A percentile compares a stretch with the other conserved stretches of the same genome.
Evolutionary conservation across 257 asterid genomes (phyloP).

Genomic region (Buddleja alternifolia): DNA sequence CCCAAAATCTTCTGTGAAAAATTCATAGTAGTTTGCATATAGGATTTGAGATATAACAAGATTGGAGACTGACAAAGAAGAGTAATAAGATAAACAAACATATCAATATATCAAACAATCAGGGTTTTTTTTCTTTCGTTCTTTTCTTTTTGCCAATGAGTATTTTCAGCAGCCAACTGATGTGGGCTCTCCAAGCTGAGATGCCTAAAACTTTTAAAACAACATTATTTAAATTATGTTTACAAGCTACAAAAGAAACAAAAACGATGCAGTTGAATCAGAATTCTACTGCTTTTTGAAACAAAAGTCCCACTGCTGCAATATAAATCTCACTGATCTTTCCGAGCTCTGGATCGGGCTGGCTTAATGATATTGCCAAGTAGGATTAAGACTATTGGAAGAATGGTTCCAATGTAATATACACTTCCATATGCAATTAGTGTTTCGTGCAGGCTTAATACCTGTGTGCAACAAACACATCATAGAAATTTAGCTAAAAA

Average conservation of each 20-base stretch:
- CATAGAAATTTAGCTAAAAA: background rate
- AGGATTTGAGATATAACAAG: too few relatives aligned
- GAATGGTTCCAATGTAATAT: conserved; percentile 78
- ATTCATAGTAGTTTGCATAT: too few relatives aligned
- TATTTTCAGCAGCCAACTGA: too few relatives aligned
- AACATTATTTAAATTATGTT: conserved; percentile 6
- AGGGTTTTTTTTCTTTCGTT: too few relatives aligned
- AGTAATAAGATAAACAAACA: too few relatives aligned
- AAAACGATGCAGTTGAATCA: conserved; percentile 23
- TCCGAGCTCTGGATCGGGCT: conserved; percentile 65
- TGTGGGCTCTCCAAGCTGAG: background rate
- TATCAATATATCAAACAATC: too few relatives aligned
- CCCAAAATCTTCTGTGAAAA: too few relatives aligned
- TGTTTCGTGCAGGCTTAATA: conserved; percentile 80
- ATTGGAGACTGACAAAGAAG: too few relatives aligned
- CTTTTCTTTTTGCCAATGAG: too few relatives aligned
- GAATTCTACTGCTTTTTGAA: conserved; percentile 6
- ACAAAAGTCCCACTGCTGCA: conserved; percentile 23
- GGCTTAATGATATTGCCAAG: conserved; percentile 80
- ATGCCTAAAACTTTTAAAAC: background rate
- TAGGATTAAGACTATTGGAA: conserved; percentile 63
- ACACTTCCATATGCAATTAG: conserved; percentile 77
- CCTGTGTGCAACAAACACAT: conserved; percentile 44
- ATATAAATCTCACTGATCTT: conserved; percentile 58
- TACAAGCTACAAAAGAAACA: conserved; percentile 34